phyloP scores from a whole-genome alignment of 495 filamentous ascomycete species.

The Hypoxylon subgilvum region DNA sequence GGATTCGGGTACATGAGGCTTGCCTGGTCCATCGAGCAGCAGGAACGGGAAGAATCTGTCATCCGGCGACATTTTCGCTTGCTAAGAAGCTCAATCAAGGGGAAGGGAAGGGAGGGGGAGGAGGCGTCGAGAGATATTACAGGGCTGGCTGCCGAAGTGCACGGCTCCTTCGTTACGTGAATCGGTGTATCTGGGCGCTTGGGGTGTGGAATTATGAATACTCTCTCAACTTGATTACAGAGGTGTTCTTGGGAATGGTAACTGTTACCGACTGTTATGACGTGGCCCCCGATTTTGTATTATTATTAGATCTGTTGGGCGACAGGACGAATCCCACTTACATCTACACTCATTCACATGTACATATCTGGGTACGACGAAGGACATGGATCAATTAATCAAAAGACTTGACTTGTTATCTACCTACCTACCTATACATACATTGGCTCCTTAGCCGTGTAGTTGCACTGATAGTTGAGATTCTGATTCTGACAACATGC shows the following conservation, averaged over 20 bases:
- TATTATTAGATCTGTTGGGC: slow-evolving; percentile 21
- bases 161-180: not conserved
- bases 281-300: slow-evolving; percentile 9
- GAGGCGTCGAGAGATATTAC: no score
- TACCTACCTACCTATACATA: not conserved
- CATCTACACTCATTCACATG: not conserved
- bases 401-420: no score
- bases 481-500: not conserved
- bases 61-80: no score
- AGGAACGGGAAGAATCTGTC: slow-evolving; percentile 35
- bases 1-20: slow-evolving; percentile 43
- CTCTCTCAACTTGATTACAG: no score
- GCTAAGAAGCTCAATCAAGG: no score
- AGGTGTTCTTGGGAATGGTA: slow-evolving; percentile 2
- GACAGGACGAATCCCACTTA: slow-evolving; percentile 22
- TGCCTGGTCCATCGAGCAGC: slow-evolving; percentile 34
- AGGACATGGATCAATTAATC: no score
- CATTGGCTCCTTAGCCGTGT: not conserved
- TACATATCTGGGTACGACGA: no score
- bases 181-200: slow-evolving; percentile 10
- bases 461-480: not conserved
- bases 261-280: slow-evolving; percentile 12
- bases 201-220: slow-evolving; percentile 4
- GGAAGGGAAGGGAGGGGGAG: no score
- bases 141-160: slow-evolving; percentile 51